These are phyloP conservation scores for Arabidopsis arenosa DNA, from an alignment of 345 rosid species.

Conservation along the genomic window DNA sequence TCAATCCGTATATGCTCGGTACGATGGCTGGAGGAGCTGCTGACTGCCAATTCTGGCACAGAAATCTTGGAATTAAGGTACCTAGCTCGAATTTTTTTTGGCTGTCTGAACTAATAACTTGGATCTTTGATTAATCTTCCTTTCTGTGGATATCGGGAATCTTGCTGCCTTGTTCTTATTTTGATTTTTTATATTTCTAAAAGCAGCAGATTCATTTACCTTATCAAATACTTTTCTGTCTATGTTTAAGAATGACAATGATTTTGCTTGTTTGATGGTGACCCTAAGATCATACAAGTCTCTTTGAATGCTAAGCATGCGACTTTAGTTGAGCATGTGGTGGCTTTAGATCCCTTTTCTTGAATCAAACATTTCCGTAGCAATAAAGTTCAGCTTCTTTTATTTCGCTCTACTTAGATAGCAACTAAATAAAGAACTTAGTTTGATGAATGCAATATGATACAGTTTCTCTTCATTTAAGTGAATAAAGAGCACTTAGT, in stretches of 20 bases:
- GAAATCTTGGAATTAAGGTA: conserved; percentile 94
- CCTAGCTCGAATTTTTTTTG: background rate
- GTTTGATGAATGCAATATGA: conserved; percentile 13
- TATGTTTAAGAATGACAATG: background rate
- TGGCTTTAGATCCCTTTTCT: conserved; percentile 22
- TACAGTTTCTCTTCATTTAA: background rate
- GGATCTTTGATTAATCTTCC: background rate
- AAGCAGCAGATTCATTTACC: background rate
- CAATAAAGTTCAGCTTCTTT: background rate
- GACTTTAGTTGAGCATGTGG: background rate
- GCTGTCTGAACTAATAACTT: background rate
- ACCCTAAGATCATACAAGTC: background rate
- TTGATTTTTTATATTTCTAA: background rate
- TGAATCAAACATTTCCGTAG: background rate
- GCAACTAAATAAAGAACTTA: background rate
- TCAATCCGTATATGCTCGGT: conserved; percentile 93
- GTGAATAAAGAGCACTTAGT: background rate
- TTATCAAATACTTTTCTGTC: background rate
- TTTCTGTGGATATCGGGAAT: conserved; percentile 1
- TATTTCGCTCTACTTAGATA: background rate
- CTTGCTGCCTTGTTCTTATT: conserved; percentile 3
- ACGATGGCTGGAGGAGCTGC: conserved; percentile 99
- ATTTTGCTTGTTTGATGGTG: background rate
- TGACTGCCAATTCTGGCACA: conserved; percentile 97
- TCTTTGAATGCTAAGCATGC: too few species aligned